These are phyloP conservation scores for Diaporthe australafricana DNA, from an alignment of 2,329 filamentous ascomycete species.

Conservation along the genomic window DNA sequence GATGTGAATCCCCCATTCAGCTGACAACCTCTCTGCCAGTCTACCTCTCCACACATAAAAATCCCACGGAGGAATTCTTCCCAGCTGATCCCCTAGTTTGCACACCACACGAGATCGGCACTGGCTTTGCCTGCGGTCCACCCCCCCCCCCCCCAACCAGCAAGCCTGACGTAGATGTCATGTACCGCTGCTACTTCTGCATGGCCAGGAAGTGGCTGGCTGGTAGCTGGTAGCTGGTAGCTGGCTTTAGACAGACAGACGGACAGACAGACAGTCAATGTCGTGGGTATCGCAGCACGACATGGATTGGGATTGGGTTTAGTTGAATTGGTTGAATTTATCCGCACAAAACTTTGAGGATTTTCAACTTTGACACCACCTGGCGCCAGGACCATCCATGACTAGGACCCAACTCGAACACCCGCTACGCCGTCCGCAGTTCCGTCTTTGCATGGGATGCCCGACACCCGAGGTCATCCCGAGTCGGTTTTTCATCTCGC, in stretches of 20 bases:
- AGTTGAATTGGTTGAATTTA: constrained; percentile 11
- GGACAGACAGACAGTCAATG: not conserved
- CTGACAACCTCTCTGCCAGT: not conserved
- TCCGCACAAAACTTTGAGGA: constrained; percentile 13
- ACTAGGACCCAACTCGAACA: not conserved
- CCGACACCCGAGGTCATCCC: constrained; percentile 15
- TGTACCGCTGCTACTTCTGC: not conserved
- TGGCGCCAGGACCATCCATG: constrained; percentile 18
- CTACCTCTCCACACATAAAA: not conserved
- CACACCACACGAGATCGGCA: not conserved
- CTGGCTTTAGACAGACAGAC: too few species aligned
- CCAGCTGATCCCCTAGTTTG: not conserved
- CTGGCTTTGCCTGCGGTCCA: not conserved
- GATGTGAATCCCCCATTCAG: constrained; percentile 6
- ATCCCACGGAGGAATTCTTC: not conserved
- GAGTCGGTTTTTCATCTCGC: constrained; percentile 14
- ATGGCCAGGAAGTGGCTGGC: not conserved
- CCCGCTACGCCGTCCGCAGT: not conserved
- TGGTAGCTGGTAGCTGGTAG: not conserved
- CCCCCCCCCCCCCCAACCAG: not conserved
- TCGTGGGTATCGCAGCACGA: not conserved
- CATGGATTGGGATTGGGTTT: not conserved
- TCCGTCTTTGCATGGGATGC: not conserved
- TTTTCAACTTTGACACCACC: not conserved
- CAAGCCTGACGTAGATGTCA: not conserved